Evolutionary conservation across 306 rosid species (phyloP), one percentile per base, ranked within the genome.

Genomic region (Castanea sativa): DNA sequence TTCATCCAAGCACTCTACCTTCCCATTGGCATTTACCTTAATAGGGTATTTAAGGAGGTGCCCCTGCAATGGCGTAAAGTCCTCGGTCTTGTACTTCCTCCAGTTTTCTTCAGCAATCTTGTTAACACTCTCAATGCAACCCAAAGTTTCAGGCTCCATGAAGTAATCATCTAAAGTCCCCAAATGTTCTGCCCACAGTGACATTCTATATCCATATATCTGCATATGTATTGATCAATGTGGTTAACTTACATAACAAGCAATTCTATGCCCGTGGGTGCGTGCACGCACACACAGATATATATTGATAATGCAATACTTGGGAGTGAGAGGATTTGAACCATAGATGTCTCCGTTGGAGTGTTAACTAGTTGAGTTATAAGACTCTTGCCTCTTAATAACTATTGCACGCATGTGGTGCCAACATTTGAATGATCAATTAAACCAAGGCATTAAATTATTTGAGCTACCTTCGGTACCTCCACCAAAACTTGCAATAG

Each of bases 171-270:
- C 79, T 18, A 76, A 75, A 55, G 3, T 30, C 76, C 90, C 97
- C 82, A 88, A 23, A 79, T 92, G 98, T 76, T 94, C 98, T 53
- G 92, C 90, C 98, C 98, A 94, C 30, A 92, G 84, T 38, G 97
- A 92, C 97, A 94, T 94, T 87, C 98, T 85, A 78, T 92, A 89
- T 25, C 97, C 97, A 75, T 92, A 85, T 10, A 85, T 72, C 91
- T 85, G 81, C 45, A 41, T 41, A 15, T 20, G 29, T 8, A 79
- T 55, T 74, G 63, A 20, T 56, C 10, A 45, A 19, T 32, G 52
- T 45, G 52, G 52, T 45, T 11, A 45, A 11, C 52, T 45, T 45
- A 45, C 1, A 45, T 20, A 16, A 21, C 18, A 23, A 49, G 52
- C 5, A 25, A 57, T 45, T 11, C 52, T 45, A 2, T 13, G 1